These are phyloP conservation scores for Monosporascus sp. DNA, from an alignment of 2,329 filamentous ascomycete genomes.

Conservation along the genomic window DNA sequence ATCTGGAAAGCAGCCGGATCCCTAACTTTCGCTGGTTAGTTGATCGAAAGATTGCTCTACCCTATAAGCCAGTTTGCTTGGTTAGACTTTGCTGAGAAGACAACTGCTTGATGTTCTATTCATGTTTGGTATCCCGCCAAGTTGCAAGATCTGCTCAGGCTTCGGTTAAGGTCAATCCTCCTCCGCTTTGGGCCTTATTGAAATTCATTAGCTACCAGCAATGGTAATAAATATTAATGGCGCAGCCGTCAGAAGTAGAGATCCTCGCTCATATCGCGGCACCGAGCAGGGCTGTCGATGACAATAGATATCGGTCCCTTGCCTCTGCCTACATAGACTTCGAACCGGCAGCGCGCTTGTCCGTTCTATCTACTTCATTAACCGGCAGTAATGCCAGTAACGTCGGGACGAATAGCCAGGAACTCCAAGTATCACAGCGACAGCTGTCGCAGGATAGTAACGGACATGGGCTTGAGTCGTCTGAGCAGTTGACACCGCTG, in stretches of 20 bases:
- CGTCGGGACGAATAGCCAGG: conserved; percentile 1
- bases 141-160: too few relatives aligned
- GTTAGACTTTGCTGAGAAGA: too few relatives aligned
- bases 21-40: too few relatives aligned
- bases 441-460: conserved; percentile 6
- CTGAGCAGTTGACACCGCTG: conserved; percentile 7
- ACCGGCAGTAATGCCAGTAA: conserved; percentile 3
- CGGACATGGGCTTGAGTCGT: conserved; percentile 2
- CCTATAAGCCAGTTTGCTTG: too few relatives aligned
- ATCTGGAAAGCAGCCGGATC: too few relatives aligned
- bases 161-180: too few relatives aligned
- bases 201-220: not conserved
- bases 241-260: conserved; percentile 35
- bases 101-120: too few relatives aligned
- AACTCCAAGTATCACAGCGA: conserved; percentile 2
- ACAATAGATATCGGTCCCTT: conserved; percentile 43
- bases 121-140: too few relatives aligned
- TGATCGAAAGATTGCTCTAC: too few relatives aligned
- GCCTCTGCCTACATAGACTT: conserved; percentile 49
- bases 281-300: conserved; percentile 42
- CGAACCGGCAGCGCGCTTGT: conserved; percentile 20
- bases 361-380: not conserved
- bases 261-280: conserved; percentile 53
- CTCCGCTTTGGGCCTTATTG: too few relatives aligned
- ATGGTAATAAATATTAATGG: conserved; percentile 20